Evolutionary conservation across 352 stramenopile species (phyloP), one percentile per base, ranked within the genome.

Genomic region (Elongisporangium undulatum): DNA sequence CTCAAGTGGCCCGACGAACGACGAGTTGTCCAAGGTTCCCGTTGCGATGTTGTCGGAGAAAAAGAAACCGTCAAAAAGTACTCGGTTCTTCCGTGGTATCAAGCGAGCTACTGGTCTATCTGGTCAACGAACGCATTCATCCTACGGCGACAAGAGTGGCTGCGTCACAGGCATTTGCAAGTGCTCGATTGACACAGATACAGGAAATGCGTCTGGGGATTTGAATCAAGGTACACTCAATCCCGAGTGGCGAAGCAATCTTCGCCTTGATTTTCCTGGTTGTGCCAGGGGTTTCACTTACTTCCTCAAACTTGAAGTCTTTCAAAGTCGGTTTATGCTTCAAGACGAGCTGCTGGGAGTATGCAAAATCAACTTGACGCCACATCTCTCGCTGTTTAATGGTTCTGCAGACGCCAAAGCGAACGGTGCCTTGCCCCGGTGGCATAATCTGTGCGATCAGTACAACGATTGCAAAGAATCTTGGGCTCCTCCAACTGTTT

Each of bases 401-500:
- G 85, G 76, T 16, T 94, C 85, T 34, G 85, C 85, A 4, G 85
- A 94, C 34, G 85, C 85, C 6, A 91, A 91, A 41, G 85, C 85
- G 2, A 94, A 91, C 26, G 85, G 85, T 6, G 85, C 85, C 20
- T 64, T 94, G 17, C 78, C 80, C 54, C 75, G 85, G 20, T 94
- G 85, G 85, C 82, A 93, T 52, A 94, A 94, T 58, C 59, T 94
- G n/a, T 92, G 85, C 57, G 85, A 94, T 45, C 83, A 92, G 63
- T 94, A 94, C 64, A 90, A 94, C 54, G 85, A 94, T 59, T 94
- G 85, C 59, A 85, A 86, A 24, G 85, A 92, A 55, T 94, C 82
- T 2, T 94, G 85, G 85, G 85, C 85, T 20, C 85, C 85, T 2
- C 85, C 85, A 12, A 94, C 85, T 15, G 85, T 94, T 4, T 94